Evolutionary conservation across 495 filamentous ascomycete species (phyloP), one percentile per base, ranked within the genome.

Genomic region (Terfezia boudieri): DNA sequence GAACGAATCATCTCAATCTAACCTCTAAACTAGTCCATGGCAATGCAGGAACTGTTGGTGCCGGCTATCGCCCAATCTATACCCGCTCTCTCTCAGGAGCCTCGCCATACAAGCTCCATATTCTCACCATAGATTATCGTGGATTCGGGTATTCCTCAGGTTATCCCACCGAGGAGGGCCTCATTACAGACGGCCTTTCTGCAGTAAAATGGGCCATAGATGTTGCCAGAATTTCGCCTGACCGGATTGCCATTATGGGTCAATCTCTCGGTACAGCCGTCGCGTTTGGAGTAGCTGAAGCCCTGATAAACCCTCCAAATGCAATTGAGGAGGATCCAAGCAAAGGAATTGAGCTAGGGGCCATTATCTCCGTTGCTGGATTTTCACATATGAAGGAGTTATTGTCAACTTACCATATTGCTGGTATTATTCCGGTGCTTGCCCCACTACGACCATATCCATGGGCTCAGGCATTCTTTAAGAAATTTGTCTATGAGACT

Each of bases 191-290:
- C 60, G 86, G 82, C 26, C 67, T 81, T 5, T 68, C 86, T 0
- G 69, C 81, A 1, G 69, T 87, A 1, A 72, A 81, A 57, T 92
- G 80, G 79, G 81, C 82, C 1, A 70, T 82, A 56, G 64, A 77
- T 37, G 67, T 75, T 2, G 77, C 78, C 16, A 66, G 73, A 17
- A 74, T 95, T 22, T 72, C 83, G 0, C 68, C 88, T 0, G 71
- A 75, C 14, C 74, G 77, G 11, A 93, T 95, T 50, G 76, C 85
- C 9, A 70, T 95, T 46, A 65, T 88, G n/a, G 89, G 88, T 49
- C 88, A 94, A 55, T 86, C 80, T 57, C 78, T 98, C 2, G 90
- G 90, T 32, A 93, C 90, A 9, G 89, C 84, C 1, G 83, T 95
- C 2, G 77, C 78, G 12, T 68, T 78, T 20, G 88, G 73, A 17